Evolutionary conservation across 1,284 basidiomycete species (phyloP), one percentile per base, ranked within the genome.

Genomic region (Marasmius fiardii): DNA sequence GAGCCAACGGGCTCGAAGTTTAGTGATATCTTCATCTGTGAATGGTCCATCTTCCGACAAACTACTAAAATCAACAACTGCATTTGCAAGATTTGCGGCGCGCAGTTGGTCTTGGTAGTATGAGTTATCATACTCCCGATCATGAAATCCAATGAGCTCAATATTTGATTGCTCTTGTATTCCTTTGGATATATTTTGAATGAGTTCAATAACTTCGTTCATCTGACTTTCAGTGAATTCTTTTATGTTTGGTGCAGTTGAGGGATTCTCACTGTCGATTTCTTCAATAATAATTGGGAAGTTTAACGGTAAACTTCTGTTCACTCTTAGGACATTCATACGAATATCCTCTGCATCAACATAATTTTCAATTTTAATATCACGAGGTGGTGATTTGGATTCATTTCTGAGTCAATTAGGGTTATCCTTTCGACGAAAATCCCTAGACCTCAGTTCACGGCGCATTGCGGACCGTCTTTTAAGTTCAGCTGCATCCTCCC

Each of bases 1-100:
- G 7, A 61, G 43, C 63, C 66, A 66, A 10, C 61, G 26, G 33
- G 65, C 54, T 28, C 61, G 28, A 2, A 67, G 54, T n/a, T 33
- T 14, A 14, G 64, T 58, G 5, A 63, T 63, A 35, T 64, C 47
- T 1, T 60, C 34, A 6, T 56, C 48, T 0, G 43, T 51, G 34
- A 48, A 52, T 45, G 50, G 49, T 4, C 24, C 55, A 14, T 51
- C 41, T 51, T 55, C 37, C 11, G 11, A 24, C 12, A 12, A 11
- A 31, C 31, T 28, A 31, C 14, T 12, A 23, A 31, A 12, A 7
- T 26, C 31, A 51, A 5, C 33, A 45, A 7, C 14, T 21, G 21
- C 49, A 4, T n/a, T 31, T 21, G 20, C 26, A 21, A 45, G 44
- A 21, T 48, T 45, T 12, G 11, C 18, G 1, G 11, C 21, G 23